phyloP scores from a whole-genome alignment of 371 early-diverging fungal species.

The Mucor plumbeus region DNA sequence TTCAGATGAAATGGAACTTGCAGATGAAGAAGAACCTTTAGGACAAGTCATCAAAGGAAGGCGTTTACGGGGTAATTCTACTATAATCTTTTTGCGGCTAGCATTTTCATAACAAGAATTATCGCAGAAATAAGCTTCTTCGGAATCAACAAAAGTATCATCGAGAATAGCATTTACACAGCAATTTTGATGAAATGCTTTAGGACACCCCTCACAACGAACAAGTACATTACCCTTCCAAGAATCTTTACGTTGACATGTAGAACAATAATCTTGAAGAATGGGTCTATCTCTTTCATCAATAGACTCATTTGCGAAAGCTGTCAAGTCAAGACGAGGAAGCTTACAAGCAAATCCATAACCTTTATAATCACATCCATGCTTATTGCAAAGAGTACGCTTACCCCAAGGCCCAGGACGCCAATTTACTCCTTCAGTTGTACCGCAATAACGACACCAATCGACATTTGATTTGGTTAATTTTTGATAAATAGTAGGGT shows the following conservation, averaged over 20 bases:
- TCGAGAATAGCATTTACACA: slow-evolving; percentile 49
- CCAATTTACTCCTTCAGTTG: slow-evolving; percentile 92
- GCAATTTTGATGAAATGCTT: slow-evolving; percentile 82
- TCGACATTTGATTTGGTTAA: slow-evolving; percentile 71
- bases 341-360: slow-evolving; percentile 91
- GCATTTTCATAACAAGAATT: slow-evolving; percentile 70
- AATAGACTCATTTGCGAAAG: slow-evolving; percentile 75
- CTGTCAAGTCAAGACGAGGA: slow-evolving; percentile 83
- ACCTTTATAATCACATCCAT: slow-evolving; percentile 94
- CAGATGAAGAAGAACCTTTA: slow-evolving; percentile 26
- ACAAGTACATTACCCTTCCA: slow-evolving; percentile 69
- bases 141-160: slow-evolving; percentile 51
- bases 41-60: slow-evolving; percentile 74
- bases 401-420: slow-evolving; percentile 95
- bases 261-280: slow-evolving; percentile 84
- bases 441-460: slow-evolving; percentile 95
- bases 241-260: slow-evolving; percentile 79
- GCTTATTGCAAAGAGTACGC: slow-evolving; percentile 93
- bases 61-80: slow-evolving; percentile 71
- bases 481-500: slow-evolving; percentile 67
- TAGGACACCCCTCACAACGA: slow-evolving; percentile 87
- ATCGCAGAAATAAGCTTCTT: slow-evolving; percentile 77
- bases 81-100: slow-evolving; percentile 61
- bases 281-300: slow-evolving; percentile 83
- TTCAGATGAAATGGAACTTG: not conserved